Base-by-base conservation (phyloP, 2,329 filamentous ascomycete species). In the Hypoxylon sp. region DNA sequence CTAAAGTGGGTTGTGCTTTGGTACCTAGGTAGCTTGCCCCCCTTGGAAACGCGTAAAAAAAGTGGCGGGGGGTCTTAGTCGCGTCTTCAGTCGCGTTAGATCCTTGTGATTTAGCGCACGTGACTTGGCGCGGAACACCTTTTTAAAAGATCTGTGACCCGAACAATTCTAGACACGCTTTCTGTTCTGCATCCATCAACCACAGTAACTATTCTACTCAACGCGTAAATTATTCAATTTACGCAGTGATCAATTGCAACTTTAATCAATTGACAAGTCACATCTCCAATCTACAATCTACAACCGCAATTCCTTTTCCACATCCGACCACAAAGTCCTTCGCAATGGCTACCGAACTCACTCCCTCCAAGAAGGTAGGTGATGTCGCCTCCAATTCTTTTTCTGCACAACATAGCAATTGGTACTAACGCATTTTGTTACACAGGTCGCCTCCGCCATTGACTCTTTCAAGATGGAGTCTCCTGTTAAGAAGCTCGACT, bases 381-480 rank as follows among this genome's bases (percentile, higher is more conserved):
- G 75, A 79, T 75, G 74, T 78, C 69, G 68, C 28, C 79, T 75
- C 75, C 60, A 23, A 11, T 36, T 41, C 13, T 21, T 48, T 14
- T 43, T 50, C 17, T 32, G 11, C 56, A 25, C 52, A 59, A 41
- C 41, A 65, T 46, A 49, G 17, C 13, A 38, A 63, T 45, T n/a
- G 9, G 60, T 7, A 57, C 72, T 75, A 75, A 77, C 69, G 48
- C 55, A 60, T 68, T 28, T 64, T 67, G 61, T 68, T 41, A 63
- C 52, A 71, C 79, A 98, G 95, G 91, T 91, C 84, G 92, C 94
- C 76, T 90, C 93, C 77, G 93, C 90, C 76, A 91, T 98, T 78
- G 90, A 96, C 81, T 89, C 89, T 75, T 87, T 98, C 80, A 97
- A 95, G 84, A 97, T 98, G 89, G 93, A 97, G 75, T 96, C 93